Evolutionary conservation across 768 basidiomycete species (phyloP).

Genomic region (Termitomyces heimii): DNA sequence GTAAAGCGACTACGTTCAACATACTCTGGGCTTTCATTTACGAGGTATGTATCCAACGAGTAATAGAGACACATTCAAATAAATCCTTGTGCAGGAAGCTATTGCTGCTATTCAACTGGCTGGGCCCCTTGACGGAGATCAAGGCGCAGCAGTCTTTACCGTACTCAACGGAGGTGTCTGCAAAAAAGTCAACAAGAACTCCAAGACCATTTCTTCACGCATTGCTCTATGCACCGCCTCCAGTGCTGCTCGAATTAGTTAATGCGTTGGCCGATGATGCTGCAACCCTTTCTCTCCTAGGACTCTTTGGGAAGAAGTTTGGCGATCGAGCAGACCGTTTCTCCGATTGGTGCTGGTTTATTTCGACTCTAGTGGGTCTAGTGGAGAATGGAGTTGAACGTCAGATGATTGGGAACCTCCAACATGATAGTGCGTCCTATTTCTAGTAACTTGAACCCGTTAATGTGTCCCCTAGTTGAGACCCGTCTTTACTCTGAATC

Average conservation of each 20-base stretch:
- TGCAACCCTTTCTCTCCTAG: constrained; percentile 68
- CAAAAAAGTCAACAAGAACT: constrained; percentile 28
- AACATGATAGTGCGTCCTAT: constrained; percentile 50
- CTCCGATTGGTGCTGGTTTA: constrained; percentile 85
- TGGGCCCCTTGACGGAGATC: constrained; percentile 66
- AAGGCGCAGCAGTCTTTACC: constrained; percentile 65
- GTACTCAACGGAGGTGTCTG: constrained; percentile 42
- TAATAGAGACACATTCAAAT: neutral
- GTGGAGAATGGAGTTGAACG: constrained; percentile 83
- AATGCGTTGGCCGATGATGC: constrained; percentile 74
- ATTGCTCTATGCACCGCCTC: constrained; percentile 74
- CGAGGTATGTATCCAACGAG: constrained; percentile 41
- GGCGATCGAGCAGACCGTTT: constrained; percentile 70
- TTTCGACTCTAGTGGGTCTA: constrained; percentile 70
- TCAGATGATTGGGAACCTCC: constrained; percentile 57
- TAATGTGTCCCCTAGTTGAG: constrained; percentile 45
- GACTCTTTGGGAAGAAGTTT: constrained; percentile 55
- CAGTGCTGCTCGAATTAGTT: constrained; percentile 72
- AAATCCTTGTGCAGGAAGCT: constrained; percentile 56
- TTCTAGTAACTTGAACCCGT: neutral
- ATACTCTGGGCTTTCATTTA: constrained; percentile 64
- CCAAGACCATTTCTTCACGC: constrained; percentile 66
- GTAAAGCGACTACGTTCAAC: constrained; percentile 56
- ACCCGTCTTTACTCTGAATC: constrained; percentile 70
- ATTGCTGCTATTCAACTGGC: constrained; percentile 81